A percentile compares a stretch with the other conserved stretches of the same genome.
phyloP scores from a whole-genome alignment of 164 flowering plant species.

The Kalanchoe fedtschenkoi region DNA sequence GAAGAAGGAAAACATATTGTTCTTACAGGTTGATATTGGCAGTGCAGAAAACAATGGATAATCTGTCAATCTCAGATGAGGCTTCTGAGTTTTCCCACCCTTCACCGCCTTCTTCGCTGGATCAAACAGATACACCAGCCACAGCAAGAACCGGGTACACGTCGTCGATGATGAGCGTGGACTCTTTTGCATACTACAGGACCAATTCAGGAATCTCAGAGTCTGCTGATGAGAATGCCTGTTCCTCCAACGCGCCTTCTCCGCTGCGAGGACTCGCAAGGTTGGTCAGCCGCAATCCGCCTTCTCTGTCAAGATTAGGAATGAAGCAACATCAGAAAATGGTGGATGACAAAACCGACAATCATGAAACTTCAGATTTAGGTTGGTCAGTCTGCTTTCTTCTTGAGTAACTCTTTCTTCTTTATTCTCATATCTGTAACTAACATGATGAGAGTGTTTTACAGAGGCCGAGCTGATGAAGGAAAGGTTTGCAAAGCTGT shows the following conservation, averaged over 20 bases:
- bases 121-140: constrained; percentile 16
- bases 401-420: not conserved
- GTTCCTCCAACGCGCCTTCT: constrained; percentile 36
- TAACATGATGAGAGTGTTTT: not conserved
- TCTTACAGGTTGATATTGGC: no score
- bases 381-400: constrained; percentile 26
- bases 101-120: constrained; percentile 34
- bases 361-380: constrained; percentile 29
- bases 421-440: not conserved
- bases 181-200: constrained; percentile 46
- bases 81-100: constrained; percentile 37
- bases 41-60: constrained; percentile 29
- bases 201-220: constrained; percentile 66
- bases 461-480: constrained; percentile 73
- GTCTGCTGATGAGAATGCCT: constrained; percentile 40
- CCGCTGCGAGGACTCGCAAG: constrained; percentile 38
- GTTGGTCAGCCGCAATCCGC: constrained; percentile 19
- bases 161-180: constrained; percentile 32
- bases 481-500: constrained; percentile 85
- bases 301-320: constrained; percentile 32
- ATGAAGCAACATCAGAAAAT: constrained; percentile 31
- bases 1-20: not conserved
- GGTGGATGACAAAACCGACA: constrained; percentile 19
- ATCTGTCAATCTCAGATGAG: constrained; percentile 22
- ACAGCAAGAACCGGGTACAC: constrained; percentile 33